These are phyloP conservation scores for Thelonectria rubi DNA, from an alignment of 2,329 filamentous ascomycete genomes.

Conservation along the genomic window DNA sequence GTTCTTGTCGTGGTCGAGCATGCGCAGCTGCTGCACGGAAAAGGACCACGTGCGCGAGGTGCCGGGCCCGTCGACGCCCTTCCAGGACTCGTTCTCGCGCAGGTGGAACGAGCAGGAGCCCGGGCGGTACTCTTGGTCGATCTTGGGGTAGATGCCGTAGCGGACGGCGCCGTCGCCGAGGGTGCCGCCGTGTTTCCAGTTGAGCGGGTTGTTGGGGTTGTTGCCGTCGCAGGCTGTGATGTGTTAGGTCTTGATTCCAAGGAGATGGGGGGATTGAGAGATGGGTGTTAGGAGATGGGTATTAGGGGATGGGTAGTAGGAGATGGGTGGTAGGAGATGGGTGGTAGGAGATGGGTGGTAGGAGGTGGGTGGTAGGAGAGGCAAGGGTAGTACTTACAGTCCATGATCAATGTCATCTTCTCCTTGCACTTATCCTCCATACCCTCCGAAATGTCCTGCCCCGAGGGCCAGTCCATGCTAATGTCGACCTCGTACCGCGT, in stretches of 20 bases:
- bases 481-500: neutral
- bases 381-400: neutral
- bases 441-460: neutral
- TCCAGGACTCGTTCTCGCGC: neutral
- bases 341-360: no score
- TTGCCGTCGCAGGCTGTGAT: neutral
- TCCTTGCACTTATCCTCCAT: slow-evolving; percentile 2
- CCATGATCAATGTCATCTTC: neutral
- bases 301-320: no score
- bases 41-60: neutral
- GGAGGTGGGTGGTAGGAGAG: no score
- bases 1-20: slow-evolving; percentile 7
- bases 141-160: slow-evolving; percentile 7
- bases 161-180: neutral
- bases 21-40: slow-evolving; percentile 1
- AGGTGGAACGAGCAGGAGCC: slow-evolving; percentile 11
- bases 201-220: neutral
- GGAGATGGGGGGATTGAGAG: no score
- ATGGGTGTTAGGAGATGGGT: neutral
- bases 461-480: neutral
- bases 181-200: slow-evolving; percentile 10
- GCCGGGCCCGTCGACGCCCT: neutral
- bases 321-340: no score
- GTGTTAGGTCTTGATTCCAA: neutral
- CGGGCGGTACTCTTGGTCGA: slow-evolving; percentile 3